Evolutionary conservation across 2,329 filamentous ascomycete genomes (phyloP).

Genomic region (Aaosphaeria pasadenensis): DNA sequence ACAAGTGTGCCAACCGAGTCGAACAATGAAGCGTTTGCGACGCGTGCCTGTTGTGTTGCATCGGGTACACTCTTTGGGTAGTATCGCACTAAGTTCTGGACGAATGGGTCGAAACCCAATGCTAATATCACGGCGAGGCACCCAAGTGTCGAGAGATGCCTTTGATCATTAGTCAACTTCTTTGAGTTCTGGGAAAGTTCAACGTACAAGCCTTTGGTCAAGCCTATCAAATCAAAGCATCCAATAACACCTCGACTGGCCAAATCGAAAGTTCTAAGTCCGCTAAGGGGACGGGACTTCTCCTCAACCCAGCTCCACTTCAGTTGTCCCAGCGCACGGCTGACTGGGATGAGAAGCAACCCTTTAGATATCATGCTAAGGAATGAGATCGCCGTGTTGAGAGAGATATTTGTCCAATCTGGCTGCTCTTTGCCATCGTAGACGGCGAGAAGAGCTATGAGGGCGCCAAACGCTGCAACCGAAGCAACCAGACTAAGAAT

Average conservation of each 20-base stretch:
- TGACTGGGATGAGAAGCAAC: neutral
- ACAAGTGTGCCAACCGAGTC: neutral
- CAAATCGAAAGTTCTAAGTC: neutral
- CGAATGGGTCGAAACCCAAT: neutral
- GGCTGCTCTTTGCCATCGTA: neutral
- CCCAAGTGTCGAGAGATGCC: neutral
- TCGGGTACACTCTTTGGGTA: neutral
- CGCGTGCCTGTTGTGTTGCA: neutral
- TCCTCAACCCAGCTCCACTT: neutral
- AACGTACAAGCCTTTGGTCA: neutral
- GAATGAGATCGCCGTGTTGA: neutral
- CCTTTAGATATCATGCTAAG: neutral
- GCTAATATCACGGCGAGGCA: neutral
- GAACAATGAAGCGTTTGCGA: neutral
- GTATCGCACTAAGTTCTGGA: neutral
- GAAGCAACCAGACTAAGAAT: too few relatives aligned
- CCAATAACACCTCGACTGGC: neutral
- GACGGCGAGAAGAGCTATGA: neutral
- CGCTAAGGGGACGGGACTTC: neutral
- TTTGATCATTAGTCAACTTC: neutral
- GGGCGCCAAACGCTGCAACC: too few relatives aligned
- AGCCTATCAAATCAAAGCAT: neutral
- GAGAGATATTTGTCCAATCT: neutral
- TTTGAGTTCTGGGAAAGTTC: neutral
- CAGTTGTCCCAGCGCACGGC: neutral